phyloP scores from a whole-genome alignment of 345 rosid species.

The Euphorbia tirucalli region DNA sequence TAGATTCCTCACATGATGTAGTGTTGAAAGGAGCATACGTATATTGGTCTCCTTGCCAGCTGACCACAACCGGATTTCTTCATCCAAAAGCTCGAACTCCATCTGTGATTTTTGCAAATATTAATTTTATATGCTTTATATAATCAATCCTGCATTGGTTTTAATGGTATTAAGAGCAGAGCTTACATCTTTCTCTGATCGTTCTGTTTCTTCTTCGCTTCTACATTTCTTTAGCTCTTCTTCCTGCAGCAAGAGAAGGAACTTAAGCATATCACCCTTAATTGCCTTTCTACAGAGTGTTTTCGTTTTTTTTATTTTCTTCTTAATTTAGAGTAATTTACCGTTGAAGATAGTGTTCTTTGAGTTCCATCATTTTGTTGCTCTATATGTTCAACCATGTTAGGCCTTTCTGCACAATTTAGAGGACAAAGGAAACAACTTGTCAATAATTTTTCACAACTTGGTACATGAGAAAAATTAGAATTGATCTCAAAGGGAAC shows the following conservation, averaged over 20 bases:
- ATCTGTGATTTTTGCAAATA: conserved; percentile 35
- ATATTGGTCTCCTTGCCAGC: conserved; percentile 75
- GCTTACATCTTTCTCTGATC: conserved; percentile 40
- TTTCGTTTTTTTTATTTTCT: neutral
- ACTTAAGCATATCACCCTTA: no score
- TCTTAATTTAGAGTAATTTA: neutral
- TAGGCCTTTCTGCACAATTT: conserved; percentile 30
- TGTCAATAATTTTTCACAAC: neutral
- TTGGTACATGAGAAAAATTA: no score
- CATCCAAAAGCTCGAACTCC: conserved; percentile 55
- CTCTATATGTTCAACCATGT: conserved; percentile 10
- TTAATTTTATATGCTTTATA: neutral
- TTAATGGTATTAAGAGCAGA: neutral
- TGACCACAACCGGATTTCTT: conserved; percentile 68
- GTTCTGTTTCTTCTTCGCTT: conserved; percentile 40
- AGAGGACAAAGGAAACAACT: neutral
- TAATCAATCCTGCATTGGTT: neutral
- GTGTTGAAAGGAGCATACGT: conserved; percentile 67
- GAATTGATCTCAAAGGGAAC: no score
- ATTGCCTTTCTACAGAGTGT: neutral
- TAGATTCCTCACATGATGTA: conserved; percentile 55
- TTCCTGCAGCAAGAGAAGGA: conserved; percentile 32
- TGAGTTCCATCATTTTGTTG: conserved; percentile 22
- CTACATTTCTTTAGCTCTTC: conserved; percentile 35
- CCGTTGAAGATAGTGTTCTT: conserved; percentile 24